Evolutionary conservation across 2,329 filamentous ascomycete species (phyloP).

Genomic region (Scedosporium minutisporum): DNA sequence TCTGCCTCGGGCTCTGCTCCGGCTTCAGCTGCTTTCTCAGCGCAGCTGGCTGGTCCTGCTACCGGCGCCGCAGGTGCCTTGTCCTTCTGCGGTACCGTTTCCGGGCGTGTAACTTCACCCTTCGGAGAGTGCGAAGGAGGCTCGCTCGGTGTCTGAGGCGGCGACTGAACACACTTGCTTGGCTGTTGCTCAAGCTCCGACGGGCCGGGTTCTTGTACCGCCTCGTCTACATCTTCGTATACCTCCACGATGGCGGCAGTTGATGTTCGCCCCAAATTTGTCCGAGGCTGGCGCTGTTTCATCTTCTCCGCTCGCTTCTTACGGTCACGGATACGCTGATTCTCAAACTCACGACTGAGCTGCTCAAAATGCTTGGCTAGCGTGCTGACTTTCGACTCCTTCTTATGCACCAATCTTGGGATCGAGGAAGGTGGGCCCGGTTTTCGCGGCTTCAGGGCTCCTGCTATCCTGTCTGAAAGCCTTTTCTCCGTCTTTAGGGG

Average conservation of each 20-base stretch:
- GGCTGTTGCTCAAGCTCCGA: conserved; percentile 40
- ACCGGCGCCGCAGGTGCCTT: background rate
- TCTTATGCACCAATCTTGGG: conserved; percentile 72
- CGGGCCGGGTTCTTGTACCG: conserved; percentile 69
- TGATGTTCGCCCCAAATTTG: conserved; percentile 74
- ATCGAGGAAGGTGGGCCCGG: conserved; percentile 66
- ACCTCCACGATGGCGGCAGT: conserved; percentile 96
- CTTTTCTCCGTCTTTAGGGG: conserved; percentile 43
- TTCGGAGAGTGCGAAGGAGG: background rate
- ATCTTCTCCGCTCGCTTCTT: conserved; percentile 71
- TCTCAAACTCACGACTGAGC: conserved; percentile 90
- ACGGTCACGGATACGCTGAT: conserved; percentile 79
- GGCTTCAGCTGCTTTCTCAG: background rate
- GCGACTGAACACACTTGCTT: background rate
- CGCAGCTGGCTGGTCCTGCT: background rate
- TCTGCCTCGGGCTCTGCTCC: conserved; percentile 10
- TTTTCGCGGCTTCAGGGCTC: conserved; percentile 49
- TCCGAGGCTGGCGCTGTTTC: conserved; percentile 54
- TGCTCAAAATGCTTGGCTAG: conserved; percentile 94
- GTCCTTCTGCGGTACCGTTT: background rate
- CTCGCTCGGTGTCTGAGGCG: background rate
- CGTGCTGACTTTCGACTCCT: conserved; percentile 75
- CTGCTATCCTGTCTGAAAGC: conserved; percentile 63
- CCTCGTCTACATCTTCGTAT: conserved; percentile 87
- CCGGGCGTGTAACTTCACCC: background rate